phyloP scores from a whole-genome alignment of 345 rosid species.

The Populus euphratica region DNA sequence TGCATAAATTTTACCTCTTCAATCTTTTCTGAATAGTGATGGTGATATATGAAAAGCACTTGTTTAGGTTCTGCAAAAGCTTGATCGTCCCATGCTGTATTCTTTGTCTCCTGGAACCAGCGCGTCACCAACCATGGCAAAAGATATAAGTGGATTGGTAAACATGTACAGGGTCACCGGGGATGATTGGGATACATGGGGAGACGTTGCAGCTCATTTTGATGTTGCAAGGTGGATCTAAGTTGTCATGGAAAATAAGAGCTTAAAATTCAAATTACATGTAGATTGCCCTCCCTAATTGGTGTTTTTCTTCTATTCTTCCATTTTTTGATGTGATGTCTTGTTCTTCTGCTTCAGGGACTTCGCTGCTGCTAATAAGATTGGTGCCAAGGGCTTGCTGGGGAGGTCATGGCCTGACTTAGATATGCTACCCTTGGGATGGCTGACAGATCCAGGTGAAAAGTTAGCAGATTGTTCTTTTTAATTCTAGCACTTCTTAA shows the following conservation, averaged over 20 bases:
- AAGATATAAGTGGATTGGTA: constrained; percentile 54
- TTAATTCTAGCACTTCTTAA: not conserved
- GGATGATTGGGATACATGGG: constrained; percentile 98
- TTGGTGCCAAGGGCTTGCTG: constrained; percentile 54
- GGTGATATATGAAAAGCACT: constrained; percentile 9
- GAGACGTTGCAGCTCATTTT: constrained; percentile 74
- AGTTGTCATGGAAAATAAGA: constrained; percentile 1
- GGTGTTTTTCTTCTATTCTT: constrained; percentile 5
- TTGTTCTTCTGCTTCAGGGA: constrained; percentile 47
- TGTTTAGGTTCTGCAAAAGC: constrained; percentile 63
- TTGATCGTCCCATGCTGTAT: constrained; percentile 68
- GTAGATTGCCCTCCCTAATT: constrained; percentile 2
- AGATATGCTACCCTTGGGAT: constrained; percentile 89
- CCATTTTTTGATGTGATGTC: not conserved
- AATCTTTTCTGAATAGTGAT: constrained; percentile 7
- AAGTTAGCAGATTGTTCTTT: constrained; percentile 3
- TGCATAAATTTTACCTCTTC: constrained; percentile 7
- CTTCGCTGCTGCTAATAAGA: constrained; percentile 56
- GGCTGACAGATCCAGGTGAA: constrained; percentile 85
- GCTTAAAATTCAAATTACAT: constrained; percentile 5
- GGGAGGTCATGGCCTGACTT: constrained; percentile 94
- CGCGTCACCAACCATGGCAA: constrained; percentile 74
- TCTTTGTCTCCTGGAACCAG: constrained; percentile 91
- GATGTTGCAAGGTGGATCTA: constrained; percentile 61
- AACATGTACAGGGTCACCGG: constrained; percentile 86